phyloP scores from a whole-genome alignment of 2,329 filamentous ascomycete species.

The Ophiostoma quercus region DNA sequence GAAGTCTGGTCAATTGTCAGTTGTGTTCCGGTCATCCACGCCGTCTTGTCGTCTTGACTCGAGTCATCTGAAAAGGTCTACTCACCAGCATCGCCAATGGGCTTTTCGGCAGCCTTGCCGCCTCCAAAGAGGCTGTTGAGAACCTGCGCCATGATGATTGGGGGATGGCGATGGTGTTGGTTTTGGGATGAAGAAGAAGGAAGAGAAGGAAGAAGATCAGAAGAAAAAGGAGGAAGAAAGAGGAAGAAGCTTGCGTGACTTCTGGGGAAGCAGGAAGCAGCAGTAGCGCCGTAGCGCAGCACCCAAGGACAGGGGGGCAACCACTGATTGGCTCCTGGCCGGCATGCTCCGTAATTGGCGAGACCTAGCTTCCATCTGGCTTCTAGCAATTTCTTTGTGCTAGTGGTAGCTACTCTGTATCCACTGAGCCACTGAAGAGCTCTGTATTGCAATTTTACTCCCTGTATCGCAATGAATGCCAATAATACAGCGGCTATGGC shows the following conservation, averaged over 20 bases:
- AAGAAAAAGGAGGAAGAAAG: not conserved
- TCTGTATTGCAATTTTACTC: not conserved
- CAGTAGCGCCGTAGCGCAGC: slow-evolving; percentile 3
- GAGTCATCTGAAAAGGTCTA: slow-evolving; percentile 9
- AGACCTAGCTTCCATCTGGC: slow-evolving; percentile 19
- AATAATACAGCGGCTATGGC: not conserved
- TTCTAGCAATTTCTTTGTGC: slow-evolving; percentile 20
- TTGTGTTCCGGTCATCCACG: not conserved
- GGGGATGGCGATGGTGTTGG: slow-evolving; percentile 22
- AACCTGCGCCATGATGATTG: slow-evolving; percentile 48
- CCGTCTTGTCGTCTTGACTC: not conserved
- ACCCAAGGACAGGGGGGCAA: not conserved
- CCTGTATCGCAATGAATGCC: too few species aligned
- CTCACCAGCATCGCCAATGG: slow-evolving; percentile 60
- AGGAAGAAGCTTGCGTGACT: slow-evolving; percentile 8
- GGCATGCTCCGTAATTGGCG: slow-evolving; percentile 16
- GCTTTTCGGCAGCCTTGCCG: slow-evolving; percentile 53
- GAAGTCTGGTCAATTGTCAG: slow-evolving; percentile 59
- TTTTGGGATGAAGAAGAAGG: slow-evolving; percentile 17
- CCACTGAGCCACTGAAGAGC: not conserved
- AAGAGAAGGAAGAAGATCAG: not conserved
- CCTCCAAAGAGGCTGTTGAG: slow-evolving; percentile 66
- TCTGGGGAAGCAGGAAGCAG: not conserved
- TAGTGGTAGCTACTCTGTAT: not conserved
- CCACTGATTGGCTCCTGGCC: slow-evolving; percentile 1